Evolutionary conservation across 2,329 filamentous ascomycete species (phyloP).

Genomic region (Fusarium burgessii): DNA sequence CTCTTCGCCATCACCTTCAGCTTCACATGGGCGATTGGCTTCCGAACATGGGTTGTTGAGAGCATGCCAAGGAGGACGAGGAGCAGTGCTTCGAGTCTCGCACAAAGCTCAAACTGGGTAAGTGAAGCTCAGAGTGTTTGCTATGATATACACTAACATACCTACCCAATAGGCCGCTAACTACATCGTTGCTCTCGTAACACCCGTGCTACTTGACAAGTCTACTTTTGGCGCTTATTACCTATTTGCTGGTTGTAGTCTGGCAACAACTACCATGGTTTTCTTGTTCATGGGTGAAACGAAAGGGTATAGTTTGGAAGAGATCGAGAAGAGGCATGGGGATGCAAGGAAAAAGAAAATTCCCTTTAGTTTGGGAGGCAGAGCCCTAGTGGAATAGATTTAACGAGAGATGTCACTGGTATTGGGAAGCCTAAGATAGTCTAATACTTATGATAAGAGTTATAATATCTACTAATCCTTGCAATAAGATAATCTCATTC

Average conservation of each 20-base stretch:
- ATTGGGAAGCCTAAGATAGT: no score
- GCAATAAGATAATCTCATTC: no score
- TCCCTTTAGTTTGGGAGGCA: not conserved
- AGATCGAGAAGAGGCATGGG: conserved; percentile 47
- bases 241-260: conserved; percentile 57
- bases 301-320: conserved; percentile 55
- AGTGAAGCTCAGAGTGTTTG: not conserved
- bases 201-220: conserved; percentile 55
- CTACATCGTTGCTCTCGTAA: conserved; percentile 60
- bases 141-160: not conserved
- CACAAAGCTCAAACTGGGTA: conserved; percentile 66
- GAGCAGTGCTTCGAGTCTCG: conserved; percentile 65
- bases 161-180: conserved; percentile 52
- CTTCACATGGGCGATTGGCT: conserved; percentile 64
- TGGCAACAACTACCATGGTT: conserved; percentile 53
- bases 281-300: conserved; percentile 59
- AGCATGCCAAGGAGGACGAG: conserved; percentile 67
- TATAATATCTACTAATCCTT: no score
- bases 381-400: no score
- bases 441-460: no score
- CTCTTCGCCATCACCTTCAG: conserved; percentile 60
- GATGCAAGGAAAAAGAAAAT: not conserved
- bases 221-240: conserved; percentile 59
- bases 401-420: no score
- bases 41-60: conserved; percentile 67